These are phyloP conservation scores for Quercus phellos DNA, from an alignment of 331 rosid genomes.

Conservation along the genomic window DNA sequence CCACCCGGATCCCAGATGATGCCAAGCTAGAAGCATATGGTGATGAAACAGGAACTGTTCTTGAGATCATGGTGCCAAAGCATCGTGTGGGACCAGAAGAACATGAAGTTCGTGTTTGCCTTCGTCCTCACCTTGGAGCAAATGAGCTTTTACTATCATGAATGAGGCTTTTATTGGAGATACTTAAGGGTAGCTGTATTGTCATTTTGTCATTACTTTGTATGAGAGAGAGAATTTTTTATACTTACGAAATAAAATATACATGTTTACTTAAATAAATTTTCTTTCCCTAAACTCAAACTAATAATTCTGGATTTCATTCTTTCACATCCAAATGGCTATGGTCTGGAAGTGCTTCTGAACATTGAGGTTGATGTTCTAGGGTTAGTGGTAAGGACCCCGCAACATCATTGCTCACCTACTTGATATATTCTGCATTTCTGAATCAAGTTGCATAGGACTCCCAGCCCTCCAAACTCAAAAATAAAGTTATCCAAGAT, in stretches of 20 bases:
- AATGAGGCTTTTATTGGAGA: background rate
- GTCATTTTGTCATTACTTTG: background rate
- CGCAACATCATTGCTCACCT: background rate
- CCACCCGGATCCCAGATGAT: slow-evolving; percentile 37
- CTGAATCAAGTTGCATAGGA: background rate
- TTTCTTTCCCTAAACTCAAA: background rate
- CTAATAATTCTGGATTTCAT: background rate
- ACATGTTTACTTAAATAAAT: background rate
- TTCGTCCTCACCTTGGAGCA: slow-evolving; percentile 36
- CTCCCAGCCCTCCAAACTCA: background rate
- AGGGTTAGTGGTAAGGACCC: background rate
- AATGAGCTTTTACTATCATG: slow-evolving; percentile 34
- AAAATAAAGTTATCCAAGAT: background rate
- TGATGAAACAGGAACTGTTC: slow-evolving; percentile 31
- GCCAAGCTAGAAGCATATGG: slow-evolving; percentile 39
- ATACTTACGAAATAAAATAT: background rate
- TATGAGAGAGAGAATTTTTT: background rate
- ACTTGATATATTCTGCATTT: background rate
- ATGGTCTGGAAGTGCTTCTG: background rate
- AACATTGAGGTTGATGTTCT: background rate
- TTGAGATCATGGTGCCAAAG: slow-evolving; percentile 39
- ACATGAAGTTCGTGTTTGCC: slow-evolving; percentile 42
- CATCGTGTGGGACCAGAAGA: slow-evolving; percentile 37
- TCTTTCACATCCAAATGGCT: background rate
- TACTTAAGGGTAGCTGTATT: slow-evolving; percentile 6